Conservation (phyloP, 2,329 filamentous ascomycete species). For the Hymenoscyphus albidus region DNA sequence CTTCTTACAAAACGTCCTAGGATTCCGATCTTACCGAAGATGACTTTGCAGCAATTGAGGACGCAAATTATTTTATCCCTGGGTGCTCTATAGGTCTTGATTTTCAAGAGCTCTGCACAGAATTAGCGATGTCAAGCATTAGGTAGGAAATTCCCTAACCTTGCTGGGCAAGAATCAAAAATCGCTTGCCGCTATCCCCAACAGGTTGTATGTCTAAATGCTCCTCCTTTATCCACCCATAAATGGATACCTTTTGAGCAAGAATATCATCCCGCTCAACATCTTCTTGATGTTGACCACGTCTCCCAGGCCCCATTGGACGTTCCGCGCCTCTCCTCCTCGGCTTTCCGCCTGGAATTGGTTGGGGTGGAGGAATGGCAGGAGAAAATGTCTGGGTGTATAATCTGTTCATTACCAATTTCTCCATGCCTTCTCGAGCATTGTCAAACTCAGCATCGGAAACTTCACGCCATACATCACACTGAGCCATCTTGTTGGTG, state of each 20-base stretch:
- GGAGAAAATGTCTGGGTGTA: constrained; percentile 97
- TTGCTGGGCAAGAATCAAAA: constrained; percentile 85
- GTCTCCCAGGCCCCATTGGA: constrained; percentile 72
- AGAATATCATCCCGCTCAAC: constrained; percentile 95
- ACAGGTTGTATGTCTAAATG: constrained; percentile 89
- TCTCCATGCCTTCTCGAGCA: constrained; percentile 97
- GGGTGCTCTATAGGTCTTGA: constrained; percentile 94
- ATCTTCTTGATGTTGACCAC: constrained; percentile 96
- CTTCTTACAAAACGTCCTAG: background rate
- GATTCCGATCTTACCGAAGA: constrained; percentile 65
- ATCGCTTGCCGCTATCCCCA: constrained; percentile 81
- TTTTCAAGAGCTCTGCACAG: constrained; percentile 77
- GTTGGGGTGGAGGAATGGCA: constrained; percentile 78
- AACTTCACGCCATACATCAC: constrained; percentile 93
- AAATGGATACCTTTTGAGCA: constrained; percentile 94
- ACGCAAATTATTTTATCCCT: constrained; percentile 98
- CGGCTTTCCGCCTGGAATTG: constrained; percentile 64
- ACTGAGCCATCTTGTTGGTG: constrained; percentile 95
- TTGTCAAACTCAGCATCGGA: constrained; percentile 98
- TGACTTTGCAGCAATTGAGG: constrained; percentile 98
- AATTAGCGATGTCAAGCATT: background rate
- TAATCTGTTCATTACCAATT: constrained; percentile 95
- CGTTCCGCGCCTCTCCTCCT: constrained; percentile 66
- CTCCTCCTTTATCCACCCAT: constrained; percentile 88
- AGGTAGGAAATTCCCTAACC: constrained; percentile 41